These are phyloP conservation scores for Articulospora tetracladia DNA, from an alignment of 495 filamentous ascomycete species.

Conservation along the genomic window DNA sequence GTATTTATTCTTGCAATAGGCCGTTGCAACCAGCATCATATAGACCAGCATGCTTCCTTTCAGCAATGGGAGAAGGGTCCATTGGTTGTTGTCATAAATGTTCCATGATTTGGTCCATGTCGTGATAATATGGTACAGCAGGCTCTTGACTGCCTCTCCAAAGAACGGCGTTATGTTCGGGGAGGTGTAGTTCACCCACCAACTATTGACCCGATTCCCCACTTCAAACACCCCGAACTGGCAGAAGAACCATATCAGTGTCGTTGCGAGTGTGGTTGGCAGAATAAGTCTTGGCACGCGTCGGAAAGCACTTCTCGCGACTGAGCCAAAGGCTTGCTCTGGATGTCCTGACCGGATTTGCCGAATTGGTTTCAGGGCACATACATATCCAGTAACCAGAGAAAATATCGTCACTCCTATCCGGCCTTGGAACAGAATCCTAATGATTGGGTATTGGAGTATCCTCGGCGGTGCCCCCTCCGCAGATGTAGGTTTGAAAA, in stretches of 20 bases:
- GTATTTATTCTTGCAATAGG: conserved; percentile 52
- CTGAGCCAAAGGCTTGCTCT: conserved; percentile 45
- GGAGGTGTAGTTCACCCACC: conserved; percentile 55
- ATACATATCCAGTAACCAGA: conserved; percentile 65
- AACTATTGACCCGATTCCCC: conserved; percentile 52
- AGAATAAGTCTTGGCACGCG: conserved; percentile 59
- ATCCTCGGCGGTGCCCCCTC: conserved; percentile 44
- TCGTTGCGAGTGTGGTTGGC: conserved; percentile 53
- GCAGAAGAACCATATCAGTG: conserved; percentile 53
- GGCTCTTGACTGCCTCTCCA: conserved; percentile 29
- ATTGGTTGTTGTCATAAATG: conserved; percentile 61
- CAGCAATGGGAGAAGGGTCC: conserved; percentile 61
- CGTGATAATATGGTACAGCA: conserved; percentile 46
- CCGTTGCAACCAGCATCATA: conserved; percentile 48
- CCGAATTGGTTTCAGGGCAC: conserved; percentile 61
- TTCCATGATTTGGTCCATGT: conserved; percentile 58
- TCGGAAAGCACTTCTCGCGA: conserved; percentile 61
- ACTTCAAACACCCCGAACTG: conserved; percentile 57
- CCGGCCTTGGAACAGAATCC: conserved; percentile 60
- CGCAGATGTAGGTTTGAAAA: conserved; percentile 50
- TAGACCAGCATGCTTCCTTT: conserved; percentile 61
- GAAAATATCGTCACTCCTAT: conserved; percentile 64
- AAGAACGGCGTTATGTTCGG: conserved; percentile 36
- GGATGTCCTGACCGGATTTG: conserved; percentile 51
- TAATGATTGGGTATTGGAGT: conserved; percentile 56